These are phyloP conservation scores for Pleurotus pulmonarius DNA, from an alignment of 768 basidiomycete genomes.

Conservation along the genomic window DNA sequence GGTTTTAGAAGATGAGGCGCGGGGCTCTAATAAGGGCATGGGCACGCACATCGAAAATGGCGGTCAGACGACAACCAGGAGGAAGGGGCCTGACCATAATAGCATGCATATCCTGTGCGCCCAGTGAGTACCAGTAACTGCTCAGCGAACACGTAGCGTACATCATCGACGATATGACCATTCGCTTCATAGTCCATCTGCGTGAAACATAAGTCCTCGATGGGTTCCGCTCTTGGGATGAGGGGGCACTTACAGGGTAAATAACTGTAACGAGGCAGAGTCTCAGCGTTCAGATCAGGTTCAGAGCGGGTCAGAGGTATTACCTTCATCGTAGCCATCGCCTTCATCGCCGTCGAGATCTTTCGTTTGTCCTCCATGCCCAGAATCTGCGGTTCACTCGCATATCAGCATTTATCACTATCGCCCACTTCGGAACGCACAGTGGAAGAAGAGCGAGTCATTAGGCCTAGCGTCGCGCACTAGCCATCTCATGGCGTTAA, in stretches of 20 bases:
- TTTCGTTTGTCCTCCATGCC: slow-evolving; percentile 89
- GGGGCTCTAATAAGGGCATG: not conserved
- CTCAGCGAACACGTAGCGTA: slow-evolving; percentile 29
- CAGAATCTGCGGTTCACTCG: slow-evolving; percentile 59
- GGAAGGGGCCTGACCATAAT: slow-evolving; percentile 44
- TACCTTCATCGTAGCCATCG: slow-evolving; percentile 83
- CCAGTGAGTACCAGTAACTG: slow-evolving; percentile 27
- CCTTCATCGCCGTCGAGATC: slow-evolving; percentile 81
- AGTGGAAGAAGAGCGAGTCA: slow-evolving; percentile 90
- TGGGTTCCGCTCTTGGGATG: not conserved
- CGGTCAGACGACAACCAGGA: slow-evolving; percentile 67
- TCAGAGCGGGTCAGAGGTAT: not conserved
- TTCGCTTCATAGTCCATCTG: slow-evolving; percentile 47
- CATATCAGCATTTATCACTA: too few species aligned
- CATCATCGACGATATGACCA: slow-evolving; percentile 89
- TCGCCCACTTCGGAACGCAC: slow-evolving; percentile 43
- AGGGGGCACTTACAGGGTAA: slow-evolving; percentile 69
- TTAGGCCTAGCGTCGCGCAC: slow-evolving; percentile 73
- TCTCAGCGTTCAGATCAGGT: not conserved
- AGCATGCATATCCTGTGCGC: slow-evolving; percentile 50
- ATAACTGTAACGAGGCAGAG: slow-evolving; percentile 49
- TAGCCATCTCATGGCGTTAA: slow-evolving; percentile 91
- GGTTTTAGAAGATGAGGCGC: not conserved
- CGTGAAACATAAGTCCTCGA: too few species aligned
- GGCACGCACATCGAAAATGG: slow-evolving; percentile 67